Evolutionary conservation across 202 grass and related monocot genomes (phyloP), one percentile per base, ranked within the genome.

Genomic region (Setaria italica): DNA sequence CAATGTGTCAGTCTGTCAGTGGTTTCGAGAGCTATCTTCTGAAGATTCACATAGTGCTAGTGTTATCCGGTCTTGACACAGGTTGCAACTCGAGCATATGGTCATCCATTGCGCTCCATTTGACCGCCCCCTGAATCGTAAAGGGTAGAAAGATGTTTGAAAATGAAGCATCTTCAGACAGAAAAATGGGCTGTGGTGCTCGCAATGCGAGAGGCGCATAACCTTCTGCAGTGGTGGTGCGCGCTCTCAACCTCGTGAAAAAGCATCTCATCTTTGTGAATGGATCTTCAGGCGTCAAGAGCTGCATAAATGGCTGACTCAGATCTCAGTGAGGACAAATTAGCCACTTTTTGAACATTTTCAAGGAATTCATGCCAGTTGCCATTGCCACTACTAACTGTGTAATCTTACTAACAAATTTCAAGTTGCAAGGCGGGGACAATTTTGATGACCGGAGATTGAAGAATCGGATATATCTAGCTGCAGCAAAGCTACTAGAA

Each of bases 291-390:
- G 66, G 67, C 21, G 14, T 59, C 39, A 33, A 12, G 15, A 53
- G 15, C 39, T 33, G 37, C 9, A 59, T 71, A 82, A 20, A 58
- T 81, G 66, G 76, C 25, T 12, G 42, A 34, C 42, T 45, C 11
- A 48, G 41, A 29, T 60, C 6, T 77, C 11, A 11, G 30, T 68
- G 20, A 41, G 37, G 86, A 88, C 86, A 79, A 84, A 63, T 17
- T 35, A 15, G 19, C 2, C 12, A 25, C 56, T 79, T 88, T 88
- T 46, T 48, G 1, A 72, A 30, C 4, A 11, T 62, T 53, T 14
- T 0, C 14, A 60, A 16, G 17, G 70, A 63, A 78, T 85, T 65
- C 57, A 29, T 62, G 8, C 14, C 71, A 10, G 41, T 49, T 54
- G 33, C 49, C 39, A 41, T 6, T 41, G 39, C 39, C 51, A 76